phyloP scores from a whole-genome alignment of 1,139 yeast genomes.

The Geotrichum bryndzae region DNA sequence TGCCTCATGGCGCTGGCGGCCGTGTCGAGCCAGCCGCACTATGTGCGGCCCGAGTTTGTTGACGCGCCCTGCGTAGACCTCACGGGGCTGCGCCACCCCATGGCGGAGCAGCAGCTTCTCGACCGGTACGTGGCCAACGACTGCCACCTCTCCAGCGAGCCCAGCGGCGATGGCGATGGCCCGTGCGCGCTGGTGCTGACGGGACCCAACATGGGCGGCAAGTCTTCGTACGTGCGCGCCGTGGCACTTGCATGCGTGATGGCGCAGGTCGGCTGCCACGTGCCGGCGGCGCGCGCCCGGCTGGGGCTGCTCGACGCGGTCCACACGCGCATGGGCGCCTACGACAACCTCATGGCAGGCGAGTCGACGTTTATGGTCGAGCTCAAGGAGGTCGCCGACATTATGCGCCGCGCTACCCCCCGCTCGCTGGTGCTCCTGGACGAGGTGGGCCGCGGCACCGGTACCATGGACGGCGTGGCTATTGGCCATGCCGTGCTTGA shows the following conservation, averaged over 20 bases:
- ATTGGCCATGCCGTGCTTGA: conserved; percentile 74
- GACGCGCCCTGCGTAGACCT: conserved; percentile 51
- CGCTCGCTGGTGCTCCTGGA: conserved; percentile 56
- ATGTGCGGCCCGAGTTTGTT: conserved; percentile 52
- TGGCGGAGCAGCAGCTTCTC: conserved; percentile 50
- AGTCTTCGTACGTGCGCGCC: conserved; percentile 62
- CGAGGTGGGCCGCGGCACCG: conserved; percentile 72
- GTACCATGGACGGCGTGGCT: conserved; percentile 84
- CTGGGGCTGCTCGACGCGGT: conserved; percentile 58
- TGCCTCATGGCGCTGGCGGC: conserved; percentile 68
- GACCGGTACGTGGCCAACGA: conserved; percentile 65
- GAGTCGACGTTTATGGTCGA: conserved; percentile 76
- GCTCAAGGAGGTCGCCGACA: conserved; percentile 57
- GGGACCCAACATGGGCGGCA: conserved; percentile 77
- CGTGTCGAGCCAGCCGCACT: conserved; percentile 48
- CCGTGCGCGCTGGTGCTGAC: conserved; percentile 52
- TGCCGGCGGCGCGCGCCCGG: conserved; percentile 55
- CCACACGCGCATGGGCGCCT: conserved; percentile 57
- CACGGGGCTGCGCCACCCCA: conserved; percentile 68
- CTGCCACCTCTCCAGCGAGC: conserved; percentile 40
- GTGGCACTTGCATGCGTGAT: conserved; percentile 57
- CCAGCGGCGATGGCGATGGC: conserved; percentile 32
- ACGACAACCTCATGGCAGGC: conserved; percentile 60
- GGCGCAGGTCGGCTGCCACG: conserved; percentile 89
- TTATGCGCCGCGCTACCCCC: conserved; percentile 45